phyloP scores from a whole-genome alignment of 371 early-diverging fungal species.

The Rhizopus arrhizus region DNA sequence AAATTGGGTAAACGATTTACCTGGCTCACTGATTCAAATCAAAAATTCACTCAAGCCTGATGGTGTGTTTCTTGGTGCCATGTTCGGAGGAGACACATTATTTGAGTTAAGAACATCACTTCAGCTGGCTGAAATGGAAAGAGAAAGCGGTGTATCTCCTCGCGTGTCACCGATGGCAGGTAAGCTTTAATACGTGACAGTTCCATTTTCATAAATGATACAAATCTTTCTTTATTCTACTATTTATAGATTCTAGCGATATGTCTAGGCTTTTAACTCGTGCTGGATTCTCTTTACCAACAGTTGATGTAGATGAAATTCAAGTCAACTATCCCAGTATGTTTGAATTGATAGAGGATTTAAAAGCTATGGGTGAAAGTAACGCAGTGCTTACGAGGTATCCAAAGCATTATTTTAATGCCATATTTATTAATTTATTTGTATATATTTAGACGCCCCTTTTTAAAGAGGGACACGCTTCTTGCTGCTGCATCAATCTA shows the following conservation, averaged over 20 bases:
- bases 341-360: conserved; percentile 88
- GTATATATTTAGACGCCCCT: conserved; percentile 53
- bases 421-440: background rate
- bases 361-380: conserved; percentile 92
- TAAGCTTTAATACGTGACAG: conserved; percentile 14
- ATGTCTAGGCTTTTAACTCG: conserved; percentile 78
- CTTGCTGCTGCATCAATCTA: conserved; percentile 87
- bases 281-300: conserved; percentile 87
- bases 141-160: conserved; percentile 90
- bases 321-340: conserved; percentile 90
- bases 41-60: conserved; percentile 84
- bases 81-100: conserved; percentile 94
- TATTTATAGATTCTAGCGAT: conserved; percentile 74
- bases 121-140: conserved; percentile 89
- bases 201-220: background rate
- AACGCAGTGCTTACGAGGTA: conserved; percentile 87
- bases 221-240: background rate
- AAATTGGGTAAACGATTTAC: conserved; percentile 97
- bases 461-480: conserved; percentile 79
- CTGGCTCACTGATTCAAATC: conserved; percentile 86
- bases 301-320: conserved; percentile 94
- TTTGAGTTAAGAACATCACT: conserved; percentile 90
- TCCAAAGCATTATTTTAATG: background rate
- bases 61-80: conserved; percentile 88
- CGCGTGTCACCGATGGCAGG: conserved; percentile 91